Evolutionary conservation across 331 rosid genomes (phyloP).

Genomic region (Pyrus hybrid): DNA sequence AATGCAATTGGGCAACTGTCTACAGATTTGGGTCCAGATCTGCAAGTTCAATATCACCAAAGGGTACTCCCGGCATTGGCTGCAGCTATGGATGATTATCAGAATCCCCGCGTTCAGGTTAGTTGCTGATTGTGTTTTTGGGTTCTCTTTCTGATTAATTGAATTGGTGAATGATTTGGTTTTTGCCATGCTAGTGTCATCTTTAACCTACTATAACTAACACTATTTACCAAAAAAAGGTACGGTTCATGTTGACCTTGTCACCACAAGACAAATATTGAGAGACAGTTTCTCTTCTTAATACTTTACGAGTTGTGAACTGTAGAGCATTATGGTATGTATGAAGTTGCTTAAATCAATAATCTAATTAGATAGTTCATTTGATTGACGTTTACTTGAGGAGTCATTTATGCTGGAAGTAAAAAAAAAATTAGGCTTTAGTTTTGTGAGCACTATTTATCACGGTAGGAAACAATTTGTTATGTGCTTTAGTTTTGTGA

Average conservation of each 20-base stretch:
- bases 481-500: background rate
- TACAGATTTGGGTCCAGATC: slow-evolving; percentile 96
- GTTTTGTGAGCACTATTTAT: background rate
- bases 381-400: background rate
- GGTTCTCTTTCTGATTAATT: background rate
- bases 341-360: background rate
- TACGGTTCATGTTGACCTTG: background rate
- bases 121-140: background rate
- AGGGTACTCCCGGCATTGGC: slow-evolving; percentile 89
- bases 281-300: background rate
- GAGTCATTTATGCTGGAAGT: background rate
- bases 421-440: background rate
- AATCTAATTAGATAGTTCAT: background rate
- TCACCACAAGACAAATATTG: background rate
- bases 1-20: slow-evolving; percentile 95
- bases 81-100: slow-evolving; percentile 91
- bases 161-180: background rate
- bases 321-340: background rate
- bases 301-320: background rate
- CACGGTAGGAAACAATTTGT: background rate
- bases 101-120: slow-evolving; percentile 96
- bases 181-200: background rate
- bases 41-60: slow-evolving; percentile 77
- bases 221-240: background rate
- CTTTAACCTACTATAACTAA: background rate